These are phyloP conservation scores for Hydnomerulius pinastri DNA, from an alignment of 768 basidiomycete genomes.

Conservation along the genomic window DNA sequence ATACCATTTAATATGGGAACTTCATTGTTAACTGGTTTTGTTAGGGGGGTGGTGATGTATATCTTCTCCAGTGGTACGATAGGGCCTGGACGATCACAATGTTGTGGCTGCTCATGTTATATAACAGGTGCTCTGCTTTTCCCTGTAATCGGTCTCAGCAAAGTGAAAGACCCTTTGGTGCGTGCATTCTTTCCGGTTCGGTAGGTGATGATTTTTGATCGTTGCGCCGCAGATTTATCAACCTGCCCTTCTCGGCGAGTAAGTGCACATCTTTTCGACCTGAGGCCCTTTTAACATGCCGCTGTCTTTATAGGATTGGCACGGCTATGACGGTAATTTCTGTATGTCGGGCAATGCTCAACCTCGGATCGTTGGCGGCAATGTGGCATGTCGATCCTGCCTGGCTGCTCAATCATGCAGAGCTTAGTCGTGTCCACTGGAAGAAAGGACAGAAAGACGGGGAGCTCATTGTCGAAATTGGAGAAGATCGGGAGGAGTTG, in stretches of 20 bases:
- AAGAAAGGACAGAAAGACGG: constrained; percentile 32
- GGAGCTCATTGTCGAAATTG: constrained; percentile 13
- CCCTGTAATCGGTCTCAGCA: background rate
- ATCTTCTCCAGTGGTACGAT: constrained; percentile 1
- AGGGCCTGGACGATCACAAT: background rate
- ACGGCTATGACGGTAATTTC: constrained; percentile 14
- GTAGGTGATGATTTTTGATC: background rate
- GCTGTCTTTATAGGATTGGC: background rate
- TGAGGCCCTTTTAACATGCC: background rate
- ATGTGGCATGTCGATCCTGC: constrained; percentile 38
- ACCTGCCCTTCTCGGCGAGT: constrained; percentile 3
- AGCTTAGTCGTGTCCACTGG: constrained; percentile 42
- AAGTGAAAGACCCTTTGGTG: background rate
- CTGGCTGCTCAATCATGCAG: constrained; percentile 42
- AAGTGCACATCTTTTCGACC: background rate
- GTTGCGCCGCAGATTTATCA: background rate
- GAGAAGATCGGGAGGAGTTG: too few species aligned
- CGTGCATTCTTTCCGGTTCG: background rate
- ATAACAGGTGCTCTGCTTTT: background rate
- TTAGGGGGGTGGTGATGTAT: constrained; percentile 5
- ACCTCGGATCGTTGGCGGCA: constrained; percentile 39
- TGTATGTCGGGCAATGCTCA: constrained; percentile 36
- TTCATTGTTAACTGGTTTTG: background rate
- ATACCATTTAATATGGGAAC: background rate
- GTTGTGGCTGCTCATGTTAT: background rate